These are phyloP conservation scores for Xerocomellus chrysenteron DNA, from an alignment of 768 basidiomycete genomes.

Conservation along the genomic window DNA sequence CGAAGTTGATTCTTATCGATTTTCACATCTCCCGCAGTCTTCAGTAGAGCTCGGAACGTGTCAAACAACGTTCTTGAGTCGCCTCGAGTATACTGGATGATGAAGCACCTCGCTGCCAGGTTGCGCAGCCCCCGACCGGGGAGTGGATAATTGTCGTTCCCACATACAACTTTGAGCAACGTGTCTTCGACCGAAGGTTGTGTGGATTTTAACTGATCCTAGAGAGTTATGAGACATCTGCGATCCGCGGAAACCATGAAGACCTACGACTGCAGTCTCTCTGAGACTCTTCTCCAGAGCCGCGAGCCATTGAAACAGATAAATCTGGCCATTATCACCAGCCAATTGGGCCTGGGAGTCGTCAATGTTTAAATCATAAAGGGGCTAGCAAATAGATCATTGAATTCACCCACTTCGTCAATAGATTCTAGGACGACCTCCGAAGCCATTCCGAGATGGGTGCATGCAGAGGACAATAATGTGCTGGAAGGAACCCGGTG, in stretches of 20 bases:
- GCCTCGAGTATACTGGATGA: slow-evolving; percentile 70
- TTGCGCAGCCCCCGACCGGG: slow-evolving; percentile 88
- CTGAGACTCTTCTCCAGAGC: slow-evolving; percentile 58
- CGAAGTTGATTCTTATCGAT: slow-evolving; percentile 62
- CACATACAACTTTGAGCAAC: slow-evolving; percentile 66
- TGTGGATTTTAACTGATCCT: slow-evolving; percentile 67
- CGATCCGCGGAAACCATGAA: not conserved
- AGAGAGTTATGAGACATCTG: slow-evolving; percentile 4
- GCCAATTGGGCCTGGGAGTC: slow-evolving; percentile 56
- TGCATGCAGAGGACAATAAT: not conserved
- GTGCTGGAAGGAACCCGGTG: not conserved
- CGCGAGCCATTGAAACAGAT: slow-evolving; percentile 82
- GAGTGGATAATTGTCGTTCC: slow-evolving; percentile 64
- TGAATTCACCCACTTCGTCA: slow-evolving; percentile 30
- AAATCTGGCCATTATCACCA: slow-evolving; percentile 77
- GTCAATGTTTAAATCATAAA: slow-evolving; percentile 13
- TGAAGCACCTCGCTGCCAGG: slow-evolving; percentile 73
- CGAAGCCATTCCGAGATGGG: slow-evolving; percentile 23
- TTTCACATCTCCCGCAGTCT: slow-evolving; percentile 72
- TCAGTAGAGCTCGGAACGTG: slow-evolving; percentile 74
- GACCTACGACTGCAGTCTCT: slow-evolving; percentile 51
- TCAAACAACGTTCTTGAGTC: slow-evolving; percentile 88
- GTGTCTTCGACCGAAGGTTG: slow-evolving; percentile 63
- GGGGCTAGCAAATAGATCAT: not conserved
- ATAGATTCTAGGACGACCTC: slow-evolving; percentile 28